A percentile compares a stretch with the other conserved stretches of the same genome.
Conservation (phyloP, 2,329 filamentous ascomycete species). For the Phyllosticta capitalensis region DNA sequence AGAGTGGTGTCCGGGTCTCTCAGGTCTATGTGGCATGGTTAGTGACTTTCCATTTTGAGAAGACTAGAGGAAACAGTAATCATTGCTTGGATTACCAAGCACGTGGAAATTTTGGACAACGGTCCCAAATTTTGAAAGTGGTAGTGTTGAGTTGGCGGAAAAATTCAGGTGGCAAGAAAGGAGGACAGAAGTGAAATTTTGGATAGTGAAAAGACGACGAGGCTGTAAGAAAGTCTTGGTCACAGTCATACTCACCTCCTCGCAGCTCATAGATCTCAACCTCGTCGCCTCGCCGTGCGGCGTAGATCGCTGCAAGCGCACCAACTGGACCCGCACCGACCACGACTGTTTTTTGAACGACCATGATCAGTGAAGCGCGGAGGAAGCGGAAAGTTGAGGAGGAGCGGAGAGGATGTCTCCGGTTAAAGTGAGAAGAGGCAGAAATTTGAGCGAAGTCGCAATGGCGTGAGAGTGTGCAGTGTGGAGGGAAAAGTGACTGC, state of each 20-base stretch:
- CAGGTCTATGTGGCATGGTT: constrained; percentile 54
- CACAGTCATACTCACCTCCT: constrained; percentile 53
- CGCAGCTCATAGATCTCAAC: constrained; percentile 93
- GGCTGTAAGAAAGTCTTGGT: neutral
- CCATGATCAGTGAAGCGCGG: constrained; percentile 3
- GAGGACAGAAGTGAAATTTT: neutral
- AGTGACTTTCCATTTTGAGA: neutral
- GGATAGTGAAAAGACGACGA: neutral
- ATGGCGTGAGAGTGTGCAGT: neutral
- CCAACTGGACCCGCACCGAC: constrained; percentile 92
- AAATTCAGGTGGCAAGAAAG: neutral
- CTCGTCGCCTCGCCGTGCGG: constrained; percentile 74
- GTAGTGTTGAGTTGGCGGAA: neutral
- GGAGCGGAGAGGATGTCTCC: constrained; percentile 2
- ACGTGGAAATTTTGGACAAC: neutral
- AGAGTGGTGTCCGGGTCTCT: constrained; percentile 73
- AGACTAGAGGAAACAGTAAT: neutral
- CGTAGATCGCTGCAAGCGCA: constrained; percentile 83
- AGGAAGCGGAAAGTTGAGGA: neutral
- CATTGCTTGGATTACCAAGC: neutral
- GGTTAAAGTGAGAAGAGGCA: neutral
- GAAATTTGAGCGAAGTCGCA: neutral
- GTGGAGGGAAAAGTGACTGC: neutral
- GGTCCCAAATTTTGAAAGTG: neutral
- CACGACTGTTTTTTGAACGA: constrained; percentile 61